A percentile compares a stretch with the other conserved stretches of the same genome.
Evolutionary conservation across 108 stramenopile species (phyloP).

Genomic region (Conticribra guillardii): DNA sequence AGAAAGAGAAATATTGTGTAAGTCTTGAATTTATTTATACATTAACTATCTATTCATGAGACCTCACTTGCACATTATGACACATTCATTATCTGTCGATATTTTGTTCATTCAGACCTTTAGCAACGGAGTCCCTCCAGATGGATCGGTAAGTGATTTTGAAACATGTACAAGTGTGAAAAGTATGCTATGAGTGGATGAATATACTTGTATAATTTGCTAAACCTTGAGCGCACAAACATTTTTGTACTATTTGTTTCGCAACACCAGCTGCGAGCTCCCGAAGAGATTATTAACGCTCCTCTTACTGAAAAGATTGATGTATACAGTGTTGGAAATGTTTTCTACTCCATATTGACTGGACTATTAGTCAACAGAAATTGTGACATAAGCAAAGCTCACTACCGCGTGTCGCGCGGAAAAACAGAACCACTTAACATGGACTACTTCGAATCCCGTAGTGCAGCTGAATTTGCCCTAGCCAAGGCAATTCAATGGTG

Average conservation of each 20-base stretch:
- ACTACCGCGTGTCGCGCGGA: slow-evolving; percentile 18
- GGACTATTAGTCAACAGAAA: slow-evolving; percentile 28
- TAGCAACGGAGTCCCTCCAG: slow-evolving; percentile 13
- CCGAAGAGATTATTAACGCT: slow-evolving; percentile 62
- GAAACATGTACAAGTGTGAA: no score
- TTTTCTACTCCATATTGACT: slow-evolving; percentile 62
- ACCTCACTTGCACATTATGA: slow-evolving; percentile 29
- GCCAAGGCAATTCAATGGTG: slow-evolving; percentile 62
- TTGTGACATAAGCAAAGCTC: not conserved
- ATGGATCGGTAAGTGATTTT: slow-evolving; percentile 19
- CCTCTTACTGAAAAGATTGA: slow-evolving; percentile 64
- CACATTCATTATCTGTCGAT: not conserved
- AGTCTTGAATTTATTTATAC: slow-evolving; percentile 35
- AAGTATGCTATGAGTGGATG: no score
- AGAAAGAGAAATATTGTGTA: slow-evolving; percentile 54
- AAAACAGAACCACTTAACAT: slow-evolving; percentile 13
- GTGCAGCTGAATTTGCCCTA: slow-evolving; percentile 26
- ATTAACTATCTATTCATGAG: no score
- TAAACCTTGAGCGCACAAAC: no score
- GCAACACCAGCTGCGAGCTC: slow-evolving; percentile 49
- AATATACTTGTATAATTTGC: no score
- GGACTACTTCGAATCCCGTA: slow-evolving; percentile 11
- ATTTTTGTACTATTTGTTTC: not conserved
- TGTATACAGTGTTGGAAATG: slow-evolving; percentile 74
- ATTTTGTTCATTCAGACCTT: slow-evolving; percentile 1